Evolutionary conservation across 2,329 filamentous ascomycete species (phyloP).

Genomic region (Trichoderma brevicompactum): DNA sequence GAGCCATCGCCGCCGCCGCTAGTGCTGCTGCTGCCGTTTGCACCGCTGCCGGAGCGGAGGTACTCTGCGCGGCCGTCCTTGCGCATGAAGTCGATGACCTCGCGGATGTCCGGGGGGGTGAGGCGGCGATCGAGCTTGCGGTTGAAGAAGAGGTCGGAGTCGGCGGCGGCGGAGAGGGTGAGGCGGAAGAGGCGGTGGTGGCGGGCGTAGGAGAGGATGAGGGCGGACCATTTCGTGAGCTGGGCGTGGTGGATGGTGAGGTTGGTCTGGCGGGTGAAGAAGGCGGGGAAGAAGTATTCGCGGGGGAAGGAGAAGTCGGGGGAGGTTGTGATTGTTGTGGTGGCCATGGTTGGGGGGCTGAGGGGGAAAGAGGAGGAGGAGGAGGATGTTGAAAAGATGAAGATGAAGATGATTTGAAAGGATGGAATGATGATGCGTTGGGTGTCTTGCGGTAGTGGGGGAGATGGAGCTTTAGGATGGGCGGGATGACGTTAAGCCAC

Average conservation of each 20-base stretch:
- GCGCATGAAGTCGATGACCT: conserved; percentile 64
- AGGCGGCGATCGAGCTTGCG: conserved; percentile 57
- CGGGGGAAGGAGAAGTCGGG: conserved; percentile 60
- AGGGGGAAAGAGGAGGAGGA: not conserved
- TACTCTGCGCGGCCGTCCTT: conserved; percentile 69
- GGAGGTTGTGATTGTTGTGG: not conserved
- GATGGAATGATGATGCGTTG: too few relatives aligned
- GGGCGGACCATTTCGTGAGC: conserved; percentile 80
- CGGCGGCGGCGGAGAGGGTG: conserved; percentile 62
- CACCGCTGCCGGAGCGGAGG: conserved; percentile 48
- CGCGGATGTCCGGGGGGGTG: conserved; percentile 55
- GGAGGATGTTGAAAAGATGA: not conserved
- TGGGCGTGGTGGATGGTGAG: conserved; percentile 74
- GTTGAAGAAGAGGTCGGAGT: conserved; percentile 63
- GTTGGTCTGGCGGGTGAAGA: conserved; percentile 83
- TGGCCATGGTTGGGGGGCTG: not conserved
- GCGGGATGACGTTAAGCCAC: conserved; percentile 25
- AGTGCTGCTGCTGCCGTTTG: conserved; percentile 34
- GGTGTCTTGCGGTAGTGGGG: not conserved
- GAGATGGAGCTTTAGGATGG: not conserved
- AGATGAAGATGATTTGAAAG: too few relatives aligned
- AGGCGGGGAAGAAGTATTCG: conserved; percentile 78
- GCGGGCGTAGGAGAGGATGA: conserved; percentile 83
- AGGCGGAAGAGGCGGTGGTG: conserved; percentile 78
- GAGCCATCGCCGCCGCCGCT: conserved; percentile 38